Conservation (phyloP, 1,139 yeast species). For the Suhomyces anneliseae region DNA sequence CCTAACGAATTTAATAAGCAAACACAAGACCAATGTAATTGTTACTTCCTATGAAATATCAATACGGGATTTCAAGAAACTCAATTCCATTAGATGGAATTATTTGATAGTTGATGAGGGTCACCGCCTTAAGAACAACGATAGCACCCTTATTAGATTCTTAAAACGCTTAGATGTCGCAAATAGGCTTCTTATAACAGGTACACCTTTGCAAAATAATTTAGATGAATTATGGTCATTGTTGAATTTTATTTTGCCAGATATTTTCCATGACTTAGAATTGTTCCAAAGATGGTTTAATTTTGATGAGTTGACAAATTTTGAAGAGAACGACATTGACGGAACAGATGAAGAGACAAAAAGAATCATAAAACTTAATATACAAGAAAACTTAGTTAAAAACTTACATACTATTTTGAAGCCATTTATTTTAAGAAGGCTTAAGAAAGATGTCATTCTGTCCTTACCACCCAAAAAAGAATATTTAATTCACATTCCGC, state of each 20-base stretch:
- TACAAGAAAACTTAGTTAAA: slow-evolving; percentile 63
- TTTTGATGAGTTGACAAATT: slow-evolving; percentile 54
- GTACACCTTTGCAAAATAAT: slow-evolving; percentile 92
- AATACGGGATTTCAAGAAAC: slow-evolving; percentile 58
- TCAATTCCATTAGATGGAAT: slow-evolving; percentile 65
- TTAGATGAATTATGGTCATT: slow-evolving; percentile 87
- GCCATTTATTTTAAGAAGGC: slow-evolving; percentile 81
- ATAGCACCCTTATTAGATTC: slow-evolving; percentile 70
- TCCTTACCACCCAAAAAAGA: slow-evolving; percentile 86
- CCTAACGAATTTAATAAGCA: slow-evolving; percentile 19
- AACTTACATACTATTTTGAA: slow-evolving; percentile 84
- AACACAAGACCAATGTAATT: slow-evolving; percentile 43
- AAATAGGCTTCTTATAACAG: slow-evolving; percentile 79
- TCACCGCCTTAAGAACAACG: slow-evolving; percentile 81
- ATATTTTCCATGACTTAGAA: slow-evolving; percentile 85
- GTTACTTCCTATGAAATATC: slow-evolving; percentile 83
- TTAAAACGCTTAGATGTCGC: slow-evolving; percentile 64
- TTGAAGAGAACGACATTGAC: slow-evolving; percentile 26
- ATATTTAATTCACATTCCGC: slow-evolving; percentile 71
- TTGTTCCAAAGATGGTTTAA: slow-evolving; percentile 94
- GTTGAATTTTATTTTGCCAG: slow-evolving; percentile 85
- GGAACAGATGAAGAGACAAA: slow-evolving; percentile 33
- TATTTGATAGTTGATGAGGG: slow-evolving; percentile 95
- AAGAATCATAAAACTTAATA: slow-evolving; percentile 56
- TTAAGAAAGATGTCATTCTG: slow-evolving; percentile 69